Evolutionary conservation across 768 basidiomycete genomes (phyloP).

Genomic region (Lactarius indigo): DNA sequence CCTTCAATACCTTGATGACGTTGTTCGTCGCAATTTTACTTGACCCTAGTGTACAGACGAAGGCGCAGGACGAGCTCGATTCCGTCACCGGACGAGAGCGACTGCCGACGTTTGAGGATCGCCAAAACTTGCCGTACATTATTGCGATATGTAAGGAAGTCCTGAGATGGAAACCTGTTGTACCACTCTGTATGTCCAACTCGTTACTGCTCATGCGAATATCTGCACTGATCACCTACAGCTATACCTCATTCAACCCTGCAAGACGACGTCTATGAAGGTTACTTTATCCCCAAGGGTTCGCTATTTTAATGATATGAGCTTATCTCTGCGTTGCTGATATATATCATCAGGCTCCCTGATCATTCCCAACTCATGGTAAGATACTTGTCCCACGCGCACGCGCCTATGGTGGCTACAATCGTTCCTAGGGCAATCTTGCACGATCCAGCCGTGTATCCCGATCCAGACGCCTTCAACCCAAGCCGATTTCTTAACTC

Average conservation of each 20-base stretch:
- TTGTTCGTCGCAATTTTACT: slow-evolving; percentile 3
- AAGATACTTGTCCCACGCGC: background rate
- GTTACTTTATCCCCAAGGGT: slow-evolving; percentile 17
- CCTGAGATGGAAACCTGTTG: slow-evolving; percentile 2
- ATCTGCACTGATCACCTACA: background rate
- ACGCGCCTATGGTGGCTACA: background rate
- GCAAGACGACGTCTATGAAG: slow-evolving; percentile 9
- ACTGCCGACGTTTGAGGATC: slow-evolving; percentile 14
- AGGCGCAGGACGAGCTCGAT: slow-evolving; percentile 10
- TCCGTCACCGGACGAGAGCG: background rate
- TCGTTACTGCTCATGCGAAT: background rate
- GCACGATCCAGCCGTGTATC: background rate
- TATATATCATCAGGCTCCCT: background rate
- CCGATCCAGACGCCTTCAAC: slow-evolving; percentile 14
- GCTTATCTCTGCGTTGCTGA: background rate
- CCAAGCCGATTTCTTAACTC: slow-evolving; percentile 9
- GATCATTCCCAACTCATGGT: slow-evolving; percentile 11
- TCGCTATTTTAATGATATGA: background rate
- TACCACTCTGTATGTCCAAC: background rate
- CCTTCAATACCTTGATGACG: slow-evolving; percentile 1
- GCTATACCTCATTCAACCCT: slow-evolving; percentile 3
- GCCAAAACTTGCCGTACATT: slow-evolving; percentile 4
- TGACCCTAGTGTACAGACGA: slow-evolving; percentile 1
- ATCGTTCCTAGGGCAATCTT: slow-evolving; percentile 5
- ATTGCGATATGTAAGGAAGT: slow-evolving; percentile 13